Percentiles rank a stretch among this genome's conserved stretches.
Evolutionary conservation across 371 early-diverging fungal genomes (phyloP).

Genomic region (Encephalitozoon intestinalis): DNA sequence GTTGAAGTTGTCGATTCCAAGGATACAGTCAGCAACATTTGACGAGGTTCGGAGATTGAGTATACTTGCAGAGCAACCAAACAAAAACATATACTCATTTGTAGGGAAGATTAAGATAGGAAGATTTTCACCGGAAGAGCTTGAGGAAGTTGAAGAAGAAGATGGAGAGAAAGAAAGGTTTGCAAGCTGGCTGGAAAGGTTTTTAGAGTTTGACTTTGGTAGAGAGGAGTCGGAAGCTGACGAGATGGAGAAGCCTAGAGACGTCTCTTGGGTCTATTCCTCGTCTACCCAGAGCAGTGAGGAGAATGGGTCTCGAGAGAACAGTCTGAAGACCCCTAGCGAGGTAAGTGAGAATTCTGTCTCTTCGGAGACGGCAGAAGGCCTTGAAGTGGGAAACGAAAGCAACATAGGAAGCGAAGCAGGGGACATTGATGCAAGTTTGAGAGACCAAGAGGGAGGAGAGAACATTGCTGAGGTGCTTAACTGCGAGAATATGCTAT

Average conservation of each 20-base stretch:
- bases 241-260: neutral
- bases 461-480: slow-evolving; percentile 65
- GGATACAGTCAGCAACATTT: slow-evolving; percentile 12
- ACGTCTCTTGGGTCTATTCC: neutral
- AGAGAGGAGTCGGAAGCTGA: neutral
- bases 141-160: slow-evolving; percentile 1
- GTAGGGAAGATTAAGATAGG: slow-evolving; percentile 68
- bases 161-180: neutral
- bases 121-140: neutral
- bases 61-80: slow-evolving; percentile 72
- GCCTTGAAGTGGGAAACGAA: neutral
- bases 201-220: slow-evolving; percentile 2
- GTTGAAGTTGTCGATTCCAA: slow-evolving; percentile 61
- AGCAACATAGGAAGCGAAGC: neutral
- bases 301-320: neutral
- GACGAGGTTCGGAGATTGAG: slow-evolving; percentile 15
- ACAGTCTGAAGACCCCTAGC: neutral
- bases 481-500: slow-evolving; percentile 81
- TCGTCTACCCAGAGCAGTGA: neutral
- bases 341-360: neutral
- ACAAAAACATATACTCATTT: slow-evolving; percentile 89
- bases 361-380: neutral
- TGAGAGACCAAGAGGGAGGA: neutral
- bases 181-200: neutral
- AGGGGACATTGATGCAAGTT: slow-evolving; percentile 26